Evolutionary conservation across 1,139 yeast species (phyloP).

Genomic region (Magnusiomyces fungicola): DNA sequence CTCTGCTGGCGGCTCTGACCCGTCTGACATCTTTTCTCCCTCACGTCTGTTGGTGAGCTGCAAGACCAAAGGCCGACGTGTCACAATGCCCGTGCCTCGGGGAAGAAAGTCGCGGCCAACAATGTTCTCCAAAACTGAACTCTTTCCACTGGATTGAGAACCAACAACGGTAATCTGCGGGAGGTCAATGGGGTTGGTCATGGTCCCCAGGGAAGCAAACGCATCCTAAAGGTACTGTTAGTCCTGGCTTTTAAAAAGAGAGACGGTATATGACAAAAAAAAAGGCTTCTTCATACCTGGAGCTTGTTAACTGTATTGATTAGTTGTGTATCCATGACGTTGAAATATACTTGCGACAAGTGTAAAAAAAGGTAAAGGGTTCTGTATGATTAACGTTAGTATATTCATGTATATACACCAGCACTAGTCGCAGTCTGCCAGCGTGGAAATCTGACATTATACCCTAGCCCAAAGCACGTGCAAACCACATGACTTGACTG

Average conservation of each 20-base stretch:
- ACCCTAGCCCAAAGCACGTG: not conserved
- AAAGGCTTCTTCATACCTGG: conserved; percentile 21
- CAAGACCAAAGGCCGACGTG: conserved; percentile 83
- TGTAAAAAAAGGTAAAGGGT: not conserved
- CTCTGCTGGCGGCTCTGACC: conserved; percentile 18
- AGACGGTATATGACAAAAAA: not conserved
- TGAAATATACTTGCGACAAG: not conserved
- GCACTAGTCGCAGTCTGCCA: no score
- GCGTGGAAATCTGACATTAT: no score
- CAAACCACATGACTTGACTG: not conserved
- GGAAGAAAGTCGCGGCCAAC: conserved; percentile 95
- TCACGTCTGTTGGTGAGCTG: conserved; percentile 68
- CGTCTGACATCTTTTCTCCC: conserved; percentile 15
- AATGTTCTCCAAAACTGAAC: conserved; percentile 87
- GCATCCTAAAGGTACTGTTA: conserved; percentile 43
- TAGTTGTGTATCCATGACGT: conserved; percentile 78
- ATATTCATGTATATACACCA: not conserved
- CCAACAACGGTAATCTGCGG: conserved; percentile 98
- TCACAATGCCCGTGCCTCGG: conserved; percentile 92
- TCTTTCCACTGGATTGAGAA: conserved; percentile 90
- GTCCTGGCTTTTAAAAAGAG: not conserved
- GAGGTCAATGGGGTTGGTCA: conserved; percentile 49
- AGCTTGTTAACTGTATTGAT: conserved; percentile 88
- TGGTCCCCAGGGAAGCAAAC: conserved; percentile 79
- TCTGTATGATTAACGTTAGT: not conserved